These are phyloP conservation scores for Decorospora gaudefroyi DNA, from an alignment of 2,329 filamentous ascomycete genomes.

Conservation along the genomic window DNA sequence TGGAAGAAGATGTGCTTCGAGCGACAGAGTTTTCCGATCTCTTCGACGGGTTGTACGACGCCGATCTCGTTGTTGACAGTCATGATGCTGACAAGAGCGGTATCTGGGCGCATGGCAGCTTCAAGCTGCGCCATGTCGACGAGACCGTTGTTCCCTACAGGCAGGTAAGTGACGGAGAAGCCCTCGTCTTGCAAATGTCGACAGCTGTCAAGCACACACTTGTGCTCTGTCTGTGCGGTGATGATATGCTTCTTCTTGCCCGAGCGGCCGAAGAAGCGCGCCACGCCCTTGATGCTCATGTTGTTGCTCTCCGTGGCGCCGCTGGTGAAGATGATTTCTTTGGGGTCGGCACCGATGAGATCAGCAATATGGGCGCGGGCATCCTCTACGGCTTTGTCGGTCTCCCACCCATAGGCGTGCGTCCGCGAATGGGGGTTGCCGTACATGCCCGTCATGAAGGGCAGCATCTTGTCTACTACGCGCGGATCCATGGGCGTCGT, in stretches of 20 bases:
- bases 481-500: constrained; percentile 94
- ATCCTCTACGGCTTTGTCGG: constrained; percentile 87
- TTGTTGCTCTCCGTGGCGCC: constrained; percentile 99
- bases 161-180: constrained; percentile 94
- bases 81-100: constrained; percentile 94
- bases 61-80: constrained; percentile 99
- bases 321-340: constrained; percentile 98
- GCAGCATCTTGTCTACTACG: constrained; percentile 95
- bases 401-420: constrained; percentile 98
- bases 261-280: constrained; percentile 86
- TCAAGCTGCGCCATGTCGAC: constrained; percentile 82
- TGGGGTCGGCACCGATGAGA: constrained; percentile 90
- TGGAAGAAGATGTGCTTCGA: constrained; percentile 97
- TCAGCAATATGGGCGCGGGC: constrained; percentile 81
- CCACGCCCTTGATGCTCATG: constrained; percentile 99
- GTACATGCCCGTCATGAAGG: constrained; percentile 89
- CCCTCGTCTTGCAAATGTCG: constrained; percentile 96
- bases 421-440: constrained; percentile 97
- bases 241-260: constrained; percentile 99
- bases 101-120: constrained; percentile 87
- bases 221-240: constrained; percentile 97
- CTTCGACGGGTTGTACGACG: constrained; percentile 92
- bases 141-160: constrained; percentile 84
- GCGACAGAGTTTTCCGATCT: constrained; percentile 91
- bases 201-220: constrained; percentile 97